A percentile compares a stretch with the other conserved stretches of the same genome.
phyloP scores from a whole-genome alignment of 805 yeast species.

The Komagataella mondaviorum region DNA sequence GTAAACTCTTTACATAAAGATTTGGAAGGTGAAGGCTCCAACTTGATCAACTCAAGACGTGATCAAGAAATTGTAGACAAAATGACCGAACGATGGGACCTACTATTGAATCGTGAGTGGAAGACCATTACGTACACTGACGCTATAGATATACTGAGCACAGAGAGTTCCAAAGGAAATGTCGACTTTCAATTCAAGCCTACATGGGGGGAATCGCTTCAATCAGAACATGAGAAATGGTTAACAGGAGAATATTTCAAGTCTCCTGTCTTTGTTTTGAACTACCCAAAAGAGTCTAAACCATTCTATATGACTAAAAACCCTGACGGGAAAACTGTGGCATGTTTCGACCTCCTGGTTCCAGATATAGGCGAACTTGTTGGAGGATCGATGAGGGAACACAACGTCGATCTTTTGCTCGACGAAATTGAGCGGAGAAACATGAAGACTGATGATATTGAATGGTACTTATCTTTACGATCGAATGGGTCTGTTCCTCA shows the following conservation, averaged over 20 bases:
- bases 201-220: conserved; percentile 59
- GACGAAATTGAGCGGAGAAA: conserved; percentile 34
- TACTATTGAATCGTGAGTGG: conserved; percentile 42
- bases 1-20: conserved; percentile 18
- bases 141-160: conserved; percentile 44
- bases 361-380: conserved; percentile 90
- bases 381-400: conserved; percentile 92
- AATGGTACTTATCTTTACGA: conserved; percentile 74
- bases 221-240: conserved; percentile 87
- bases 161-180: conserved; percentile 15
- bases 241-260: conserved; percentile 56
- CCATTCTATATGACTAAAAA: conserved; percentile 85
- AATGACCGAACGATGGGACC: conserved; percentile 44
- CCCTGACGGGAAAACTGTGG: conserved; percentile 45
- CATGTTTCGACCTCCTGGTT: conserved; percentile 77
- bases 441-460: conserved; percentile 47
- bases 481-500: conserved; percentile 78
- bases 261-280: conserved; percentile 78
- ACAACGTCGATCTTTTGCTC: conserved; percentile 32
- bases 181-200: conserved; percentile 29
- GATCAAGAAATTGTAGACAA: conserved; percentile 21
- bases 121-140: conserved; percentile 59
- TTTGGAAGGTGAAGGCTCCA: conserved; percentile 14
- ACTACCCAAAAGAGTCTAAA: conserved; percentile 68
- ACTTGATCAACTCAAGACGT: conserved; percentile 22